These are phyloP conservation scores for Peltaster fructicola DNA, from an alignment of 2,329 filamentous ascomycete genomes.

Conservation along the genomic window DNA sequence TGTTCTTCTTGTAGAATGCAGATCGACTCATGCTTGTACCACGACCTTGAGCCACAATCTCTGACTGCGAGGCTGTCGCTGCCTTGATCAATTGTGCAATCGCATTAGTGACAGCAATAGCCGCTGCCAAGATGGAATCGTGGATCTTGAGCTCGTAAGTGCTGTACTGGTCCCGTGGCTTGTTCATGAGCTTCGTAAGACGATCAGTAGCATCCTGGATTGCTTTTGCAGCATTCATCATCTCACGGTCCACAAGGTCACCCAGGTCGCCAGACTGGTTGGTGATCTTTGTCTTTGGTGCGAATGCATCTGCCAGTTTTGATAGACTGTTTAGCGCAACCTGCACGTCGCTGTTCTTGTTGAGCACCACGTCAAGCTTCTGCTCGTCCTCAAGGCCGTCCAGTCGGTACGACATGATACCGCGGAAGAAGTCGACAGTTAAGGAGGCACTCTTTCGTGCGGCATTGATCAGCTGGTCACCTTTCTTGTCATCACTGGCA, in stretches of 20 bases:
- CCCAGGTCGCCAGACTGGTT: constrained; percentile 71
- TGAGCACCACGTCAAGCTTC: constrained; percentile 94
- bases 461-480: constrained; percentile 65
- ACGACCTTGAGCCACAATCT: constrained; percentile 86
- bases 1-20: constrained; percentile 99
- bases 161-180: constrained; percentile 86
- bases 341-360: constrained; percentile 91
- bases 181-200: constrained; percentile 82
- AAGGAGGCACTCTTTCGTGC: constrained; percentile 71
- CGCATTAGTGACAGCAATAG: constrained; percentile 80
- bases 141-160: constrained; percentile 95
- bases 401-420: constrained; percentile 80
- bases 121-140: constrained; percentile 84
- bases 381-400: constrained; percentile 79
- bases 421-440: constrained; percentile 87
- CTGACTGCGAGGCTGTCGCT: constrained; percentile 78
- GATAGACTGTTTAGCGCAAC: constrained; percentile 85
- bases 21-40: constrained; percentile 59
- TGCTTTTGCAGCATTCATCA: constrained; percentile 84
- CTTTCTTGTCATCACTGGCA: constrained; percentile 88
- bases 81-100: constrained; percentile 92
- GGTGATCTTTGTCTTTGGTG: constrained; percentile 71
- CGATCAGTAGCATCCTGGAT: constrained; percentile 84
- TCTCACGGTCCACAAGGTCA: constrained; percentile 78
- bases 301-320: constrained; percentile 81